Base-by-base conservation (phyloP, 495 filamentous ascomycete species). In the Evernia prunastri region DNA sequence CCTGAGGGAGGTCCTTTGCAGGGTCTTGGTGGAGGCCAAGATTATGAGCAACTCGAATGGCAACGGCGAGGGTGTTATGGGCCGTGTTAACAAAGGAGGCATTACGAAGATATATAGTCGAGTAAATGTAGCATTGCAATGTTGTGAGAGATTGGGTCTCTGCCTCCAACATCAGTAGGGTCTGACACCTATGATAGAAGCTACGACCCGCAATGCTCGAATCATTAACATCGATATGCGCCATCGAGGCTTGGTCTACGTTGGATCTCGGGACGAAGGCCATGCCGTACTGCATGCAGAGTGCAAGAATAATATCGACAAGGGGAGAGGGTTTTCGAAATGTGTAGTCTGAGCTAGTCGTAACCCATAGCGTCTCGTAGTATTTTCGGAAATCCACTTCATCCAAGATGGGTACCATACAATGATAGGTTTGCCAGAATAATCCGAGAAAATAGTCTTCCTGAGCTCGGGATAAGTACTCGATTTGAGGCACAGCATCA, bases 1-100 rank as follows among this genome's bases (percentile, higher is more conserved):
- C 61, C 6, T 63, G 54, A 1, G 79, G 72, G 43, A 82, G 59
- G 39, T 61, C 66, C 4, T 69, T 63, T 1, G 76, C 71, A 5
- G 81, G 80, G 18, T 82, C 78, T 0, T 75, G 61, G 67, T 86
- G 81, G 1, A 86, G 73, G 11, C 82, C 82, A 1, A 83, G 71
- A n/a, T 76, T 78, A 45, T 80, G 72, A 10, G 81, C 82, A 3
- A 74, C 79, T 12, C 78, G 74, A 23, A 82, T 73, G 0, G 80
- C 80, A 29, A 78, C 67, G 17, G 69, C 77, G 3, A 74, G 54
- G 2, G 74, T 67, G 62, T 66, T 74, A 63, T 82, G 69, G 1
- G 76, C 73, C 74, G 79, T 82, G 63, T 81, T 84, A 33, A 78
- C 79, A 58, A 80, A 82, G 11, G 76, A 77, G 0, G 74, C 81